These are phyloP conservation scores for Cyberlindnera maclurae DNA, from an alignment of 805 yeast genomes.

Conservation along the genomic window DNA sequence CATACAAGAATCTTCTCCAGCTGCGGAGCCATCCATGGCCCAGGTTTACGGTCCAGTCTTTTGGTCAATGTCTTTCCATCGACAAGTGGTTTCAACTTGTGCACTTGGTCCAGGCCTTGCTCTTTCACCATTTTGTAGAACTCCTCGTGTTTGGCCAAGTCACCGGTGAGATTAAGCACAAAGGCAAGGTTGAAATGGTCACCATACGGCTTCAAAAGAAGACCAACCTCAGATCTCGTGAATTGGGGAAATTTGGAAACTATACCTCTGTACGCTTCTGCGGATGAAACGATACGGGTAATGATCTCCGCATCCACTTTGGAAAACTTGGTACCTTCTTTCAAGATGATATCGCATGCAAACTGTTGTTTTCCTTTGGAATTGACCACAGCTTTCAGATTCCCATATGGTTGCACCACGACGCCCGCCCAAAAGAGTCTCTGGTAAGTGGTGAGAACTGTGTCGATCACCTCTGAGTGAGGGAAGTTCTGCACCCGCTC, in stretches of 20 bases:
- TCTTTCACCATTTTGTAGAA: conserved; percentile 11
- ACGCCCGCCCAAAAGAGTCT: conserved; percentile 35
- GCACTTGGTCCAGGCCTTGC: conserved; percentile 25
- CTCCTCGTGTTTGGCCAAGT: conserved; percentile 11
- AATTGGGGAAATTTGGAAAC: conserved; percentile 25
- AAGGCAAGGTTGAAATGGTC: conserved; percentile 41
- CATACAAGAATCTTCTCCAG: conserved; percentile 53
- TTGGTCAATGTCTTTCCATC: conserved; percentile 67
- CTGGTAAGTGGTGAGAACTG: conserved; percentile 1
- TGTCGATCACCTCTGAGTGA: not conserved
- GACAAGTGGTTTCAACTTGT: conserved; percentile 53
- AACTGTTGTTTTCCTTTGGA: conserved; percentile 28
- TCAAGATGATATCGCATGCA: conserved; percentile 45
- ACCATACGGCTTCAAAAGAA: conserved; percentile 46
- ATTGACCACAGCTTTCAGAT: conserved; percentile 30
- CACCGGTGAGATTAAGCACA: conserved; percentile 23
- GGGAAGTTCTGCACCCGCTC: conserved; percentile 1
- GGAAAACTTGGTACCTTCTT: conserved; percentile 66
- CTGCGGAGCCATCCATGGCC: conserved; percentile 74
- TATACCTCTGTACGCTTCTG: conserved; percentile 20
- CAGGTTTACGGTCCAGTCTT: conserved; percentile 55
- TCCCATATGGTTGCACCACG: conserved; percentile 44
- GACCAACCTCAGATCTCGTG: conserved; percentile 54
- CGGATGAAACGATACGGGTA: conserved; percentile 34
- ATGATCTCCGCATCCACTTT: conserved; percentile 47